These are phyloP conservation scores for Penicillium paradoxum DNA, from an alignment of 495 filamentous ascomycete genomes.

Conservation along the genomic window DNA sequence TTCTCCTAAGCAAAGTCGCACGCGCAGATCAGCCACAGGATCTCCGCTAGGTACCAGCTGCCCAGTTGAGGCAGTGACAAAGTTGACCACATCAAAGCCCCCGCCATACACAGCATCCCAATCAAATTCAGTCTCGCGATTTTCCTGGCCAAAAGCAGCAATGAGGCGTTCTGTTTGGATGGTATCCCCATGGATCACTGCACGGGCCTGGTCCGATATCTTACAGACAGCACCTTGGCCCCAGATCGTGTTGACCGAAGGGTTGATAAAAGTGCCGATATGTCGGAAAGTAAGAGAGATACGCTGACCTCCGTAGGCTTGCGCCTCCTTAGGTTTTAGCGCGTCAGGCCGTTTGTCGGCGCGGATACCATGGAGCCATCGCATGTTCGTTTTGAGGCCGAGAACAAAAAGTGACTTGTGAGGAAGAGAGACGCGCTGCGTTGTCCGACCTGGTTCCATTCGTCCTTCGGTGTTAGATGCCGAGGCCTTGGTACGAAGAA, in stretches of 20 bases:
- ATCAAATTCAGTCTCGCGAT: slow-evolving; percentile 66
- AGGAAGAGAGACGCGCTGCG: slow-evolving; percentile 69
- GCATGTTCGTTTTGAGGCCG: slow-evolving; percentile 72
- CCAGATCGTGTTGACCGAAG: slow-evolving; percentile 66
- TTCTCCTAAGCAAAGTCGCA: slow-evolving; percentile 55
- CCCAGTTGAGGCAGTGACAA: slow-evolving; percentile 47
- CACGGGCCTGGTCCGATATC: slow-evolving; percentile 46
- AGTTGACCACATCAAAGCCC: slow-evolving; percentile 87
- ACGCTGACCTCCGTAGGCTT: slow-evolving; percentile 65
- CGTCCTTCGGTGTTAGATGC: slow-evolving; percentile 13
- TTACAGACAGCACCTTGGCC: slow-evolving; percentile 83
- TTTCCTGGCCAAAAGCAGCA: slow-evolving; percentile 78
- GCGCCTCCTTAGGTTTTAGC: slow-evolving; percentile 65
- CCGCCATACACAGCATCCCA: slow-evolving; percentile 74
- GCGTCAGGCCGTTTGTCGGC: slow-evolving; percentile 68
- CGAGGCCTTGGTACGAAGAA: slow-evolving; percentile 74
- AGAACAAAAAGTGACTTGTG: slow-evolving; percentile 86
- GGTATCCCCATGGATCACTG: slow-evolving; percentile 64
- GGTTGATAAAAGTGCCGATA: slow-evolving; percentile 78
- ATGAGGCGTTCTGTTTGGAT: slow-evolving; percentile 65
- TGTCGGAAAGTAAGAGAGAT: slow-evolving; percentile 91
- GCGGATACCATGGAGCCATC: slow-evolving; percentile 86
- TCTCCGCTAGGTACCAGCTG: slow-evolving; percentile 52
- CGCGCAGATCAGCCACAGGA: slow-evolving; percentile 50
- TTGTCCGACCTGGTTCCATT: slow-evolving; percentile 36